phyloP scores from a whole-genome alignment of 2,329 filamentous ascomycete genomes.

The Rutstroemia sp. region DNA sequence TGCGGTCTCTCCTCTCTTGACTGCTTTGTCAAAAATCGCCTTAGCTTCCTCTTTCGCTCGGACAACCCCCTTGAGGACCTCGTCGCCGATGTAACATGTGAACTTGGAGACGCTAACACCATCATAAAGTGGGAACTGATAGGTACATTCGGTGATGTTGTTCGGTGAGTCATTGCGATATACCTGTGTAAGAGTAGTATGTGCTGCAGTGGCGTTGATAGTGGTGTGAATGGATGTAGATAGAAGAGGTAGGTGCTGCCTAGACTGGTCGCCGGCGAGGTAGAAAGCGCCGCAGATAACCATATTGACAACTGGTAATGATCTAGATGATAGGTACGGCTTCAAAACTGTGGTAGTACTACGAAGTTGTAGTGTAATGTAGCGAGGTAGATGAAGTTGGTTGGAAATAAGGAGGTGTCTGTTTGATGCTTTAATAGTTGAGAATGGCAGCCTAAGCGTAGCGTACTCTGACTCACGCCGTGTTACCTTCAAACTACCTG shows the following conservation, averaged over 20 bases:
- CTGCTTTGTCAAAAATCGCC: constrained; percentile 50
- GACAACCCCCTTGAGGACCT: constrained; percentile 56
- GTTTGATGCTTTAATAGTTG: too few relatives aligned
- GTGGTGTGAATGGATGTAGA: constrained; percentile 50
- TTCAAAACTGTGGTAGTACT: neutral
- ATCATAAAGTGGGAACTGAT: constrained; percentile 66
- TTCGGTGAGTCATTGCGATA: constrained; percentile 50
- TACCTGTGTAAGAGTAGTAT: constrained; percentile 44
- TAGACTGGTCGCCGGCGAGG: neutral
- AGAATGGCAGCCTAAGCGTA: too few relatives aligned
- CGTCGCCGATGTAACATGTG: constrained; percentile 52
- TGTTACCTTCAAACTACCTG: too few relatives aligned
- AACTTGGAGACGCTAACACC: constrained; percentile 65
- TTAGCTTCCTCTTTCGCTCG: constrained; percentile 58
- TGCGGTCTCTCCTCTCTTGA: constrained; percentile 51
- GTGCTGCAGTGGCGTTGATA: constrained; percentile 46
- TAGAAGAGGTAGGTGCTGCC: constrained; percentile 47
- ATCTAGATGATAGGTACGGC: neutral
- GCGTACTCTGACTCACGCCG: too few relatives aligned
- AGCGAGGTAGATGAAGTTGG: too few relatives aligned
- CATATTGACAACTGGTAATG: neutral
- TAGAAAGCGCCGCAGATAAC: neutral
- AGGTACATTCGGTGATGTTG: constrained; percentile 48
- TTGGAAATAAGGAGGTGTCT: too few relatives aligned
- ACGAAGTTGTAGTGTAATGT: too few relatives aligned